These are phyloP conservation scores for Waltiozyma sp. DNA, from an alignment of 1,139 yeast genomes.

Conservation along the genomic window DNA sequence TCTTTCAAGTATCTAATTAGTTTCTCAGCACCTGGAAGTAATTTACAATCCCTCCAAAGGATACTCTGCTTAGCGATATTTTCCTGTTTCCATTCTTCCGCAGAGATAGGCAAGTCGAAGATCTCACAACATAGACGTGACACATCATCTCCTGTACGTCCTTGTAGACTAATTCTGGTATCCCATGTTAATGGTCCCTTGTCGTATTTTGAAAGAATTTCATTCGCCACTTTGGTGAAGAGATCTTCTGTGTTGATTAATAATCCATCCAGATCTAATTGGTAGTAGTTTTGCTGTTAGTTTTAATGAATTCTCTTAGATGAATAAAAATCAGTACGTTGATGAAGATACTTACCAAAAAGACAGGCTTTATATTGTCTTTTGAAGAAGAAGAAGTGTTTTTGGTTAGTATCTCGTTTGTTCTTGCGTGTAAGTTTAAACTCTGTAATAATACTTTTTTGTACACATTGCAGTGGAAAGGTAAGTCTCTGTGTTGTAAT, in stretches of 20 bases:
- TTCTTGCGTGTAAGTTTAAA: too few relatives aligned
- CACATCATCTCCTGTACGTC: slow-evolving; percentile 76
- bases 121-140: slow-evolving; percentile 54
- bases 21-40: slow-evolving; percentile 79
- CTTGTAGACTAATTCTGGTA: slow-evolving; percentile 75
- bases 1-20: slow-evolving; percentile 41
- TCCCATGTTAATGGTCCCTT: slow-evolving; percentile 86
- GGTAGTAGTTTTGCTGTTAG: background rate
- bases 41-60: slow-evolving; percentile 49
- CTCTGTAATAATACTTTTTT: too few relatives aligned
- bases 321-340: background rate
- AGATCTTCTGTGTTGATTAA: slow-evolving; percentile 83
- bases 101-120: slow-evolving; percentile 55
- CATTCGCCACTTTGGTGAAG: slow-evolving; percentile 68
- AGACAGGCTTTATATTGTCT: slow-evolving; percentile 63
- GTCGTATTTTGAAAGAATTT: slow-evolving; percentile 52
- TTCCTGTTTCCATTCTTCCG: slow-evolving; percentile 41
- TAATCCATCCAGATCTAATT: slow-evolving; percentile 83
- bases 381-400: too few relatives aligned
- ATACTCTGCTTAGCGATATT: slow-evolving; percentile 43
- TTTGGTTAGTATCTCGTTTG: too few relatives aligned
- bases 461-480: too few relatives aligned
- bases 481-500: too few relatives aligned
- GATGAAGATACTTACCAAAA: slow-evolving; percentile 42
- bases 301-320: too few relatives aligned